A percentile compares a stretch with the other conserved stretches of the same genome.
Evolutionary conservation across 352 stramenopile species (phyloP).

Genomic region (Pythium pyrilobum): DNA sequence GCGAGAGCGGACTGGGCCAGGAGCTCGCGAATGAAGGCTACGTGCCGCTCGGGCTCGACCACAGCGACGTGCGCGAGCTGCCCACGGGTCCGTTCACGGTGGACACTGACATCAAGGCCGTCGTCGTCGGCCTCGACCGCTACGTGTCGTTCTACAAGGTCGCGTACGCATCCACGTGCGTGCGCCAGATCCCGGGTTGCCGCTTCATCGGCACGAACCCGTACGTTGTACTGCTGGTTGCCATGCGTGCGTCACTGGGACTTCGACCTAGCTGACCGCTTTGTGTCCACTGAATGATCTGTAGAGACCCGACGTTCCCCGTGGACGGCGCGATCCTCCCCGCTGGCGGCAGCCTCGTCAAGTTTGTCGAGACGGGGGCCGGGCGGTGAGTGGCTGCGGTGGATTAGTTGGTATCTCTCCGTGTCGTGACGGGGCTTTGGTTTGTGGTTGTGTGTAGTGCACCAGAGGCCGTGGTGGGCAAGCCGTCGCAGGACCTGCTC

Average conservation of each 20-base stretch:
- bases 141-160: conserved; percentile 75
- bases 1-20: conserved; percentile 59
- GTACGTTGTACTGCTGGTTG: too few relatives aligned
- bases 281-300: too few relatives aligned
- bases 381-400: conserved; percentile 67
- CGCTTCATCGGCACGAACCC: conserved; percentile 82
- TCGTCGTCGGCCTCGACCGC: conserved; percentile 77
- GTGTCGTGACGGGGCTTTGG: too few relatives aligned
- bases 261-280: too few relatives aligned
- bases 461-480: conserved; percentile 71
- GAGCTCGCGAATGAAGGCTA: conserved; percentile 67
- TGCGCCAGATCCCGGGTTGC: conserved; percentile 67
- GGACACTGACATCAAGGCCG: conserved; percentile 62
- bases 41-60: conserved; percentile 56
- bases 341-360: conserved; percentile 61
- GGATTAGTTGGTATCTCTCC: too few relatives aligned
- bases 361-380: conserved; percentile 58
- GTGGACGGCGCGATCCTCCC: conserved; percentile 71
- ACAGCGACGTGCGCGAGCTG: conserved; percentile 66
- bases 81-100: conserved; percentile 59
- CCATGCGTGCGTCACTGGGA: too few relatives aligned
- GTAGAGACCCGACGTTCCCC: conserved; percentile 75
- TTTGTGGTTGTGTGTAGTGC: conserved; percentile 29
- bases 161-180: conserved; percentile 65
- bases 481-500: conserved; percentile 79